Evolutionary conservation across 768 basidiomycete species (phyloP).

Genomic region (Coprinopsis cinerea): DNA sequence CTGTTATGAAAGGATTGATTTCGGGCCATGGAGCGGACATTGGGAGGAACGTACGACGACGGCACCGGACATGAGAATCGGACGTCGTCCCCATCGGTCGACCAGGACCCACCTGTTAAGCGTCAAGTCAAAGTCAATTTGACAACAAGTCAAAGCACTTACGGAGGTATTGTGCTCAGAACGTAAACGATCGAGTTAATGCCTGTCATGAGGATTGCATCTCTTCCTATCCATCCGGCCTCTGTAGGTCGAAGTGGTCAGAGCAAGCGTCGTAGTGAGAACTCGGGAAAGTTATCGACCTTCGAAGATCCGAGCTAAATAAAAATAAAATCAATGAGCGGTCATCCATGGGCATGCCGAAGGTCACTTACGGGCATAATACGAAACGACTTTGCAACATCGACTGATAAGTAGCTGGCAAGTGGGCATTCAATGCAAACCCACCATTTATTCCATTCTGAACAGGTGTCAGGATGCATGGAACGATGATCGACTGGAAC

Average conservation of each 20-base stretch:
- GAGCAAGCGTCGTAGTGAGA: no score
- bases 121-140: conserved; percentile 10
- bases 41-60: conserved; percentile 47
- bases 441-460: conserved; percentile 93
- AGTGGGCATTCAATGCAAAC: background rate
- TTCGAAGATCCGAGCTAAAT: conserved; percentile 82
- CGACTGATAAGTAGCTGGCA: conserved; percentile 11
- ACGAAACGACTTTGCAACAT: conserved; percentile 76
- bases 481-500: conserved; percentile 25
- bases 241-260: no score
- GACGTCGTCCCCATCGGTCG: conserved; percentile 83
- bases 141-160: conserved; percentile 21
- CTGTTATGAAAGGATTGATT: conserved; percentile 26
- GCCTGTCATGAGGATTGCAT: conserved; percentile 94
- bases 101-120: conserved; percentile 82
- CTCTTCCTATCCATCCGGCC: conserved; percentile 92
- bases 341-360: conserved; percentile 9
- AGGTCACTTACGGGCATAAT: conserved; percentile 75
- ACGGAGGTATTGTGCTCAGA: conserved; percentile 80
- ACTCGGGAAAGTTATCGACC: no score
- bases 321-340: background rate
- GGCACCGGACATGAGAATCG: conserved; percentile 84
- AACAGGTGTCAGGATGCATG: background rate
- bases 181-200: conserved; percentile 84
- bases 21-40: background rate